Evolutionary conservation across 2,329 filamentous ascomycete genomes (phyloP), one percentile per base, ranked within the genome.

Genomic region (Penicillium corylophilum): DNA sequence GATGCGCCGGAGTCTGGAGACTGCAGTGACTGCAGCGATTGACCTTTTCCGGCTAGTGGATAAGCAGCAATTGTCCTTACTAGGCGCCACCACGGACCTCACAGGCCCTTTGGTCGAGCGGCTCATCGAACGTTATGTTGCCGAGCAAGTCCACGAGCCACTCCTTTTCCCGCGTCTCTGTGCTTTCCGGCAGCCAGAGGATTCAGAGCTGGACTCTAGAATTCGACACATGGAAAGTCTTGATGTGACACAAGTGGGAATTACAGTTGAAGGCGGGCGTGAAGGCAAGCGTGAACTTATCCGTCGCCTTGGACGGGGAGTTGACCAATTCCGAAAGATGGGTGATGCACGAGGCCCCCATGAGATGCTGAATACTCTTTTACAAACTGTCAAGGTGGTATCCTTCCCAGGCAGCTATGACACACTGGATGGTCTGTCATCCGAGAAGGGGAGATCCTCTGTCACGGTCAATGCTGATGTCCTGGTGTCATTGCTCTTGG

Each of bases 21-120:
- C 89, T 1, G 92, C 93, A 1, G 89, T 99, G 10, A 96, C 90
- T 9, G 84, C 89, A 9, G 94, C 92, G 0, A 97, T 99, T 60
- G 94, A 99, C 65, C 80, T 97, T 1, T 99, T 99, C 61, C 93
- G 97, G 64, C 86, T 86, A 53, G 93, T 99, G 5, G 94, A 99
- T 69, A 96, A 96, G 70, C 90, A 95, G 64, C 94, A 97, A 64
- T 77, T 99, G 24, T 96, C 93, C 3, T 80, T 95, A 31, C 79
- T 99, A 4, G 94, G 92, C 16, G 89, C 92, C 4, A 96, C 91
- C 1, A 99, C 95, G 2, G 91, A 96, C 67, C 76, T 99, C 46
- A 97, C 94, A 0, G 93, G 94, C 0, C 90, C 92, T 1, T 76
- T 95, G 8, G 92, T 99, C 1, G 95, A 99, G 74, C 86, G 89